Evolutionary conservation across 2,329 filamentous ascomycete genomes (phyloP).

Genomic region (Colletotrichum tabaci): DNA sequence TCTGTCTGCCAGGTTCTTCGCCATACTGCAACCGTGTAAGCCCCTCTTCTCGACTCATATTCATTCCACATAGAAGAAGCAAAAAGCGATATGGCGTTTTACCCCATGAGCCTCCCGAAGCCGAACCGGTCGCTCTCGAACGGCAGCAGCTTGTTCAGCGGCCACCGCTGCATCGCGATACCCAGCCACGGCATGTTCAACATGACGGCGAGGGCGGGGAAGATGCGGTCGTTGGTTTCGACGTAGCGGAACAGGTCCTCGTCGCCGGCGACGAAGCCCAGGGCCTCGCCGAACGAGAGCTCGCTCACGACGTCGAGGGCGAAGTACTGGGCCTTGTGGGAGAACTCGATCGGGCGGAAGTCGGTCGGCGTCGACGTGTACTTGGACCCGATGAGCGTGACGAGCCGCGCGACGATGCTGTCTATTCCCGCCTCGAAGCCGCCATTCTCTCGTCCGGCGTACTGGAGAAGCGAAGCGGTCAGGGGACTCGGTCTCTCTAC

Average conservation of each 20-base stretch:
- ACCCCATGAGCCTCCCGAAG: slow-evolving; percentile 51
- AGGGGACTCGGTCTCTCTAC: background rate
- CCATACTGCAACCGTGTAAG: slow-evolving; percentile 44
- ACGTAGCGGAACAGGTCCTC: slow-evolving; percentile 46
- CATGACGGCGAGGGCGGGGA: slow-evolving; percentile 40
- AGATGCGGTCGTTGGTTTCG: slow-evolving; percentile 33
- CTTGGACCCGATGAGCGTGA: slow-evolving; percentile 32
- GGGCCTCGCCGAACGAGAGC: slow-evolving; percentile 47
- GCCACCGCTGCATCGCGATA: slow-evolving; percentile 42
- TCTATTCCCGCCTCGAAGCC: slow-evolving; percentile 35
- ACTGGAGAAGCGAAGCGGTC: background rate
- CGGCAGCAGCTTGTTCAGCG: slow-evolving; percentile 45
- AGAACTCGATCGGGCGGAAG: slow-evolving; percentile 37
- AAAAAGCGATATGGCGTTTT: background rate
- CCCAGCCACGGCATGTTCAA: slow-evolving; percentile 46
- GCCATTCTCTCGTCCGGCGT: slow-evolving; percentile 34
- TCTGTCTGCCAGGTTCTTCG: slow-evolving; percentile 46
- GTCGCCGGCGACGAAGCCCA: slow-evolving; percentile 48
- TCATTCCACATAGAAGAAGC: too few relatives aligned
- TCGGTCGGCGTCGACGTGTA: slow-evolving; percentile 26
- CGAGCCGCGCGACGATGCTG: slow-evolving; percentile 21
- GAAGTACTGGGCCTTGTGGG: slow-evolving; percentile 40
- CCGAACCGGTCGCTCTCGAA: slow-evolving; percentile 50
- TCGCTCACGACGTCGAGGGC: slow-evolving; percentile 48
- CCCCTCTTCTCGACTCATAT: too few relatives aligned